Evolutionary conservation across 495 filamentous ascomycete genomes (phyloP), one percentile per base, ranked within the genome.

Genomic region (Umbilicaria muhlenbergii): DNA sequence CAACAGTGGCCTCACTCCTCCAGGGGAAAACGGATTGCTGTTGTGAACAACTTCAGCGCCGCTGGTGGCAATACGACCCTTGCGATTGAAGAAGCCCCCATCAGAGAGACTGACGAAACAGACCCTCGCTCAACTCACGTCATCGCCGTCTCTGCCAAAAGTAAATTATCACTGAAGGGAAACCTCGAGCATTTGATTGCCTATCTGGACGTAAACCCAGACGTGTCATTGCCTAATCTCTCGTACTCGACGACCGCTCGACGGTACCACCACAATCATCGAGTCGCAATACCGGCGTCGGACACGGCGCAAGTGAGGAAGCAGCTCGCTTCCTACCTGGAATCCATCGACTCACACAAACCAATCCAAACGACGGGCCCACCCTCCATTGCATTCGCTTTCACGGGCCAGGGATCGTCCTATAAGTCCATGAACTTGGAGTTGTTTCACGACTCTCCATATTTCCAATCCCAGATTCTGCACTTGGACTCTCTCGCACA

Each of bases 341-440:
- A 43, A 12, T 39, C 42, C 11, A 15, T 48, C 28, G 51, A 52
- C 28, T 38, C 34, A n/a, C n/a, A 31, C 40, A 42, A 48, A 33
- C 45, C 47, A 17, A 28, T 43, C 31, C 39, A 36, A 34, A 44
- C 39, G 32, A 41, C 15, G 7, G 43, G 42, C 28, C 34, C 46
- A 36, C 48, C 55, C 0, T 24, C 50, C 11, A 62, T 80, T 6
- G 72, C 71, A 0, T 80, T 86, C 48, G 57, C 69, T 28, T 85
- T 83, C 52, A 81, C 78, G 12, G 80, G 80, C 18, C 80, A 85
- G 54, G 80, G 80, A 11, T 67, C 74, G 1, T 70, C 75, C 35
- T 80, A 78, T 28, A 41, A 51, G 19, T 49, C 42, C 2, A 52
- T 58, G 41, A 52, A 43, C 11, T 28, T 42, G 15, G 36, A 61